A percentile compares a stretch with the other conserved stretches of the same genome.
Conservation (phyloP, 495 filamentous ascomycete genomes). For the Aspergillus leporis region DNA sequence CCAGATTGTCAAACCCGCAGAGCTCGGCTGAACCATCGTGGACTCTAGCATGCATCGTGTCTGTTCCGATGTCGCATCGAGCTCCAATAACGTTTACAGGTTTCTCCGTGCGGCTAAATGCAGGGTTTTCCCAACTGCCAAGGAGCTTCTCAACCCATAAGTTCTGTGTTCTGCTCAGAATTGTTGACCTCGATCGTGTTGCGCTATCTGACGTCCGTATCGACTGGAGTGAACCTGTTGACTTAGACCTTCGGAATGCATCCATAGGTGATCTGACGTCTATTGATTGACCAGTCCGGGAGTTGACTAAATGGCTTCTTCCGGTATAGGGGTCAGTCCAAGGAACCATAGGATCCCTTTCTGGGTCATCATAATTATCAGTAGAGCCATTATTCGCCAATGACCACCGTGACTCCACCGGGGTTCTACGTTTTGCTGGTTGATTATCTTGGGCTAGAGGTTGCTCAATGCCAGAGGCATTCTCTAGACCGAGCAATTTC, state of each 20-base stretch:
- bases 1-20: conserved; percentile 18
- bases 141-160: conserved; percentile 42
- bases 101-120: conserved; percentile 55
- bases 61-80: not conserved
- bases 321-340: conserved; percentile 74
- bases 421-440: not conserved
- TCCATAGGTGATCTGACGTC: not conserved
- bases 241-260: conserved; percentile 18
- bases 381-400: not conserved
- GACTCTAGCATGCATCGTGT: not conserved
- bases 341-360: conserved; percentile 41
- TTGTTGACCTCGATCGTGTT: conserved; percentile 21
- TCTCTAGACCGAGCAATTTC: not conserved
- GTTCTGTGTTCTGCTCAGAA: conserved; percentile 11
- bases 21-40: conserved; percentile 12
- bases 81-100: conserved; percentile 34
- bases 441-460: not conserved
- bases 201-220: not conserved
- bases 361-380: not conserved
- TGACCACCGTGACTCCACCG: not conserved
- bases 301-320: conserved; percentile 56
- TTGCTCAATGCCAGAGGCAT: not conserved
- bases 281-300: conserved; percentile 60
- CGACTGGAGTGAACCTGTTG: conserved; percentile 20
- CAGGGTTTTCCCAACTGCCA: conserved; percentile 60